These are phyloP conservation scores for Physaria fendleri DNA, from an alignment of 345 rosid species.

Conservation along the genomic window DNA sequence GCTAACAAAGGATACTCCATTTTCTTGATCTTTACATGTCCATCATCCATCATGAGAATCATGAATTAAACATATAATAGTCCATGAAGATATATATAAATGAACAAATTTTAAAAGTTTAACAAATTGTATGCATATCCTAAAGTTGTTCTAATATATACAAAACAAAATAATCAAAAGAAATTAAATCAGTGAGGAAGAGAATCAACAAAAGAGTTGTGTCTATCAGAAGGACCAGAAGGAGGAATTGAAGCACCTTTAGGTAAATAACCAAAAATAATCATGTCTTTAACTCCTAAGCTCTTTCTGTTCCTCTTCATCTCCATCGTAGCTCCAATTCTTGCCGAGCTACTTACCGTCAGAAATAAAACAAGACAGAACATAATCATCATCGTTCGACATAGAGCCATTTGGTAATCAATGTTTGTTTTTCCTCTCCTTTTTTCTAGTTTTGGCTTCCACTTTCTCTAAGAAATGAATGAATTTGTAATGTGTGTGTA, in stretches of 20 bases:
- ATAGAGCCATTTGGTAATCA: slow-evolving; percentile 15
- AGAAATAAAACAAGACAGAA: slow-evolving; percentile 29
- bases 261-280: slow-evolving; percentile 65
- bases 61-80: neutral
- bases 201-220: slow-evolving; percentile 47
- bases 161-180: slow-evolving; percentile 6
- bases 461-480: neutral
- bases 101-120: neutral
- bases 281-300: slow-evolving; percentile 25
- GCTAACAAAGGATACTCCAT: neutral
- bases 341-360: slow-evolving; percentile 27
- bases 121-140: neutral
- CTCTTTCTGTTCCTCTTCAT: slow-evolving; percentile 3
- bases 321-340: slow-evolving; percentile 28
- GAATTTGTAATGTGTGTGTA: neutral
- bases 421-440: neutral
- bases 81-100: neutral
- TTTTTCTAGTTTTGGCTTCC: neutral
- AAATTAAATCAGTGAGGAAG: slow-evolving; percentile 24
- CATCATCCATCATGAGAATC: neutral
- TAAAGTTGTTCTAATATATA: slow-evolving; percentile 9
- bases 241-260: slow-evolving; percentile 69
- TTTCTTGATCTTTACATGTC: neutral
- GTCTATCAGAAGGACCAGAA: slow-evolving; percentile 78
- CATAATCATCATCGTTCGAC: slow-evolving; percentile 19